Conservation (phyloP, 768 basidiomycete genomes). For the Boletus bicolor region DNA sequence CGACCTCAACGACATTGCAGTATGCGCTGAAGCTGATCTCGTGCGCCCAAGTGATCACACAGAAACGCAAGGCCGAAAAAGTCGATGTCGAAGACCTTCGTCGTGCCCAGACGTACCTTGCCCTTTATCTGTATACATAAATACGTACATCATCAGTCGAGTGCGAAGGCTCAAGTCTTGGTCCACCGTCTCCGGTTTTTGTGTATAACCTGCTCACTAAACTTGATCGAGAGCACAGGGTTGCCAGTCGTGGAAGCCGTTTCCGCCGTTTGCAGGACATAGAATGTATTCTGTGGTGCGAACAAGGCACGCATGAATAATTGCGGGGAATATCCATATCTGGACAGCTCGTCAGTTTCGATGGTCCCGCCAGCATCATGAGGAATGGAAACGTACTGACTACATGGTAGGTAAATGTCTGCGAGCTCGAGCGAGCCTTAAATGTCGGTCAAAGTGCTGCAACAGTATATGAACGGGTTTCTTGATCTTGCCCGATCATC, state of each 20-base stretch:
- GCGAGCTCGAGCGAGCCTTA: not conserved
- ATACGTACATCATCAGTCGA: no score
- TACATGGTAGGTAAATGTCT: not conserved
- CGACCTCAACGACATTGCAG: conserved; percentile 83
- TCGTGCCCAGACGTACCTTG: conserved; percentile 67
- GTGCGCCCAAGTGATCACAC: conserved; percentile 81
- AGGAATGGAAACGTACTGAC: not conserved
- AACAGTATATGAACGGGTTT: no score
- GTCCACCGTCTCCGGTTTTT: no score
- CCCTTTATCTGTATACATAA: not conserved
- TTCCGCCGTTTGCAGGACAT: not conserved
- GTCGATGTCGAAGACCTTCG: conserved; percentile 87
- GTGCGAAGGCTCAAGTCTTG: no score
- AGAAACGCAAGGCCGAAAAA: conserved; percentile 72
- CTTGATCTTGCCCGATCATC: not conserved
- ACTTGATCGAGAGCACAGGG: no score
- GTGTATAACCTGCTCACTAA: no score
- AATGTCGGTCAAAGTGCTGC: not conserved
- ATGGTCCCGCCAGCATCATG: not conserved
- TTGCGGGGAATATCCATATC: not conserved
- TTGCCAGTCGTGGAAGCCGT: not conserved
- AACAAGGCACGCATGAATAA: not conserved
- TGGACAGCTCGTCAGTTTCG: not conserved
- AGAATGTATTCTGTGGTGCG: not conserved
- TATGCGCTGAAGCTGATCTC: conserved; percentile 96